Evolutionary conservation across 768 basidiomycete genomes (phyloP).

Genomic region (Trametes villosa): DNA sequence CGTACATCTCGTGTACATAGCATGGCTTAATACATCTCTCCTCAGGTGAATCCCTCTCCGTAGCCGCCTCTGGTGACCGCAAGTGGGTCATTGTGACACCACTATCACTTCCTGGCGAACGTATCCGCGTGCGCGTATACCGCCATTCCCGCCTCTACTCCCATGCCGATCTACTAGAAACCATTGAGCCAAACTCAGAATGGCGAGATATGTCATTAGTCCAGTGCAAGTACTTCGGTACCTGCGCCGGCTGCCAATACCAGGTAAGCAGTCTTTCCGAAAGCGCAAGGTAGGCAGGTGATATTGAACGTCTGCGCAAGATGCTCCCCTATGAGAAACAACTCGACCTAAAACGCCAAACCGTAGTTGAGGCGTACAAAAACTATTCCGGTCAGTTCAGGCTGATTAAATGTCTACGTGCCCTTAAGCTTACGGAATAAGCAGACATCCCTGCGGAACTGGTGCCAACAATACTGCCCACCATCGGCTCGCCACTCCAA

Average conservation of each 20-base stretch:
- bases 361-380: conserved; percentile 81
- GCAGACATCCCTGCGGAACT: conserved; percentile 57
- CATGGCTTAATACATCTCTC: background rate
- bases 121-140: conserved; percentile 71
- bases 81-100: conserved; percentile 88
- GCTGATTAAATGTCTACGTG: too few species aligned
- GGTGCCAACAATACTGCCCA: conserved; percentile 70
- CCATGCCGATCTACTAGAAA: conserved; percentile 71
- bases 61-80: conserved; percentile 48
- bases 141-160: conserved; percentile 74
- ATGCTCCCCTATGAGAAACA: conserved; percentile 90
- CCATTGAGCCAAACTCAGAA: conserved; percentile 63
- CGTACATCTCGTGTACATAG: background rate
- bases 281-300: background rate
- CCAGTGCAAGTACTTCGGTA: conserved; percentile 85
- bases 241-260: conserved; percentile 93
- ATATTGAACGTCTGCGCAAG: conserved; percentile 39
- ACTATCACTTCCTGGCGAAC: conserved; percentile 84
- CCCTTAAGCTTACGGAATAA: background rate
- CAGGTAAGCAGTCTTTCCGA: conserved; percentile 54
- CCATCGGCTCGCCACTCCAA: conserved; percentile 85
- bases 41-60: conserved; percentile 70
- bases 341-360: conserved; percentile 82
- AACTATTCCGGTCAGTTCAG: conserved; percentile 69
- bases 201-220: conserved; percentile 69